Evolutionary conservation across 345 rosid species (phyloP).

Genomic region (Cochlearia excelsa): DNA sequence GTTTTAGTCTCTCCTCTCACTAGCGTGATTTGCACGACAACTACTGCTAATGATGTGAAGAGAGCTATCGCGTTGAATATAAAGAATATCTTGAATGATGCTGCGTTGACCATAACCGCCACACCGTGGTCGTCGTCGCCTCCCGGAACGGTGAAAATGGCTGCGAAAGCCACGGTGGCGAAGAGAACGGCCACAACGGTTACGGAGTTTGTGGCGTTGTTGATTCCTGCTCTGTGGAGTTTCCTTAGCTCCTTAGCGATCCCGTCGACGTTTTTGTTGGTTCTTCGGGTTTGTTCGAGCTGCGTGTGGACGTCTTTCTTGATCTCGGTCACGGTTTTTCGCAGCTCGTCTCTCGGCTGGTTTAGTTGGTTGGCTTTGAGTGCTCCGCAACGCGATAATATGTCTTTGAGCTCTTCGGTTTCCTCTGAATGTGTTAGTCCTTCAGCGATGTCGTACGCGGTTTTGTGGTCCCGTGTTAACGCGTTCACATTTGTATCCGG

Average conservation of each 20-base stretch:
- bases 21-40: constrained; percentile 82
- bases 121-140: constrained; percentile 57
- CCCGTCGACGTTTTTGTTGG: constrained; percentile 71
- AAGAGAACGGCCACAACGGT: constrained; percentile 89
- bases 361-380: constrained; percentile 70
- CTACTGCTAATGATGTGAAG: constrained; percentile 87
- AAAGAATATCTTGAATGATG: constrained; percentile 69
- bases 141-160: constrained; percentile 83
- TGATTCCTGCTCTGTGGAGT: constrained; percentile 79
- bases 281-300: constrained; percentile 85
- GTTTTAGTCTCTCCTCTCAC: constrained; percentile 83
- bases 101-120: constrained; percentile 48
- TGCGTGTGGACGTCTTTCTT: constrained; percentile 77
- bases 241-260: constrained; percentile 73
- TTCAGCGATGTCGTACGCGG: constrained; percentile 83
- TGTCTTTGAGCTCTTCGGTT: constrained; percentile 54
- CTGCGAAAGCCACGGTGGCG: constrained; percentile 92
- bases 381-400: constrained; percentile 61
- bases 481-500: constrained; percentile 76
- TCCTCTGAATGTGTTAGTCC: constrained; percentile 77
- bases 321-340: constrained; percentile 71
- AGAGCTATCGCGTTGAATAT: constrained; percentile 68
- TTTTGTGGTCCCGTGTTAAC: constrained; percentile 70
- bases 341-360: constrained; percentile 76
- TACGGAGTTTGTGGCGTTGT: constrained; percentile 82